Evolutionary conservation across 768 basidiomycete genomes (phyloP).

Genomic region (Tephrocybe sp.): DNA sequence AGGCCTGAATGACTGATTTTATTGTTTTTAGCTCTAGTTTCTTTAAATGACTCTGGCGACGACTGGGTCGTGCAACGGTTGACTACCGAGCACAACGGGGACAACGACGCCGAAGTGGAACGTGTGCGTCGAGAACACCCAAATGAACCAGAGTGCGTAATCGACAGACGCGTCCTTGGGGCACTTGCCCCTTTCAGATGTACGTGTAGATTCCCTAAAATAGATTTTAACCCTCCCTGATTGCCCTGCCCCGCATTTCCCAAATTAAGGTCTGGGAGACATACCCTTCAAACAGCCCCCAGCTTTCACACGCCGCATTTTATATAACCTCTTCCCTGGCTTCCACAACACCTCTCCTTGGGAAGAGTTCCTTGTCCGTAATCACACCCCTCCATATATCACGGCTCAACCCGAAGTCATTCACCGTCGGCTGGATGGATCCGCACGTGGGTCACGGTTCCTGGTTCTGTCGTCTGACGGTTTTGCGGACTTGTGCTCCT

Average conservation of each 20-base stretch:
- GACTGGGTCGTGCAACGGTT: constrained; percentile 60
- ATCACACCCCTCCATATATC: constrained; percentile 64
- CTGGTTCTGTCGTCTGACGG: constrained; percentile 68
- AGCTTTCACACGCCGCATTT: constrained; percentile 59
- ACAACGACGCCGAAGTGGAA: constrained; percentile 61
- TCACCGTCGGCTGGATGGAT: constrained; percentile 44
- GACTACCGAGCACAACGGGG: constrained; percentile 70
- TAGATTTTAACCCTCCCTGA: constrained; percentile 13
- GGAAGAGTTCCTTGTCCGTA: constrained; percentile 66
- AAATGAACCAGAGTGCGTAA: constrained; percentile 63
- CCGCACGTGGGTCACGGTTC: constrained; percentile 37
- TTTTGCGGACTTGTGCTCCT: constrained; percentile 57
- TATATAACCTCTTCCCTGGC: constrained; percentile 65
- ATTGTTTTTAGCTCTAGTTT: constrained; percentile 44
- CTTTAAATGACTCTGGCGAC: constrained; percentile 37
- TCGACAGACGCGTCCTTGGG: constrained; percentile 68
- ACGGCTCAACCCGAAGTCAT: constrained; percentile 61
- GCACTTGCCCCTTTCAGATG: constrained; percentile 77
- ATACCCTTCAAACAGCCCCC: constrained; percentile 75
- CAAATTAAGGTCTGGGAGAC: constrained; percentile 56
- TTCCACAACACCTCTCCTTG: constrained; percentile 58
- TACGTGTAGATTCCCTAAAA: constrained; percentile 33
- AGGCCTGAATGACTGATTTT: constrained; percentile 4
- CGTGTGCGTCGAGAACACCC: constrained; percentile 66
- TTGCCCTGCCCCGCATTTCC: constrained; percentile 8